phyloP scores from a whole-genome alignment of 768 basidiomycete species.

The Tylopilus felleus region DNA sequence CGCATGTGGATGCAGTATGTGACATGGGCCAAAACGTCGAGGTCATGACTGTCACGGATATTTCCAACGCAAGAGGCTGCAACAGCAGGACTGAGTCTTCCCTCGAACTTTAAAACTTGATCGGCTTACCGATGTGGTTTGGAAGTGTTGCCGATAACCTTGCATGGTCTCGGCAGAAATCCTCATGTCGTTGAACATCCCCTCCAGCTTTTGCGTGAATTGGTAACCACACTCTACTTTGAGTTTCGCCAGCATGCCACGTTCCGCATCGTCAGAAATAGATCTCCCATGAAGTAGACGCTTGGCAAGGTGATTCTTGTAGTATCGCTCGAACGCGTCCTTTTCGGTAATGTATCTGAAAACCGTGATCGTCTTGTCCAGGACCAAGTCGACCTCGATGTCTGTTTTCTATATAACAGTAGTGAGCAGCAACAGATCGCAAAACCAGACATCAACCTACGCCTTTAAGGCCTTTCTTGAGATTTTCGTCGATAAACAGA shows the following conservation, averaged over 20 bases:
- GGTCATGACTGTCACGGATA: conserved; percentile 91
- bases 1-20: conserved; percentile 60
- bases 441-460: conserved; percentile 45
- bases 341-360: conserved; percentile 95
- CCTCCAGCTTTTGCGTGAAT: conserved; percentile 96
- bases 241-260: conserved; percentile 94
- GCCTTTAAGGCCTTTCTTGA: conserved; percentile 92
- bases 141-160: conserved; percentile 62
- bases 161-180: conserved; percentile 79
- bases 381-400: conserved; percentile 77
- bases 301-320: conserved; percentile 93
- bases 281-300: conserved; percentile 84
- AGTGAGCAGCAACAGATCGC: background rate
- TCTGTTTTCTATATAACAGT: conserved; percentile 77
- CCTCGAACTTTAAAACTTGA: background rate
- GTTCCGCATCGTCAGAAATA: conserved; percentile 95
- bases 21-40: conserved; percentile 95
- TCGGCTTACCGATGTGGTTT: conserved; percentile 54
- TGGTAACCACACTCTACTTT: conserved; percentile 95
- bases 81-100: conserved; percentile 7
- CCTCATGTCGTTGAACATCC: conserved; percentile 98
- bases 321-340: conserved; percentile 97
- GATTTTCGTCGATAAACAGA: conserved; percentile 93
- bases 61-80: conserved; percentile 72
- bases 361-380: conserved; percentile 95